Evolutionary conservation across 768 basidiomycete genomes (phyloP), one percentile per base, ranked within the genome.

Genomic region (Xerocomus brunneocitrinus): DNA sequence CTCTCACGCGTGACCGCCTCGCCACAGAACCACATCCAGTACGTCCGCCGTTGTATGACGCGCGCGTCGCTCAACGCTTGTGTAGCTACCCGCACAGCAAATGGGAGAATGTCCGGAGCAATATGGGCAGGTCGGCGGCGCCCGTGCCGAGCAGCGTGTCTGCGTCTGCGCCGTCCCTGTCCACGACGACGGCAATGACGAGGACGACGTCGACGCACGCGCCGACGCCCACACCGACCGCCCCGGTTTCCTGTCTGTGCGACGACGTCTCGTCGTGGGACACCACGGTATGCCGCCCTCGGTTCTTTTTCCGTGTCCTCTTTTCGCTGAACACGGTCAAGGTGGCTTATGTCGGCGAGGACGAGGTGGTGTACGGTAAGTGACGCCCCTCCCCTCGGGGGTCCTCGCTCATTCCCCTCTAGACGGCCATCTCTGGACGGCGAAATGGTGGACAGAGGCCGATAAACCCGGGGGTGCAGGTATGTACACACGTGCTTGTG

Each of bases 21-120:
- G 19, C 19, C 19, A 19, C 19, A 19, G 68, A 87, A 88, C 62
- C 85, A 87, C 53, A 78, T 87, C 59, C 70, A 70, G 82, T 83
- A 58, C 41, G 71, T 56, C 45, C 8, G 12, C 32, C 1, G 12
- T 8, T 0, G 6, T 28, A 19, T 35, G 47, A 25, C 4, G 10
- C 2, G 24, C 31, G 9, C 9, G 8, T 31, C 31, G 28, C 31
- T 54, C 38, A 55, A 8, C n/a, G n/a, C 25, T 16, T 28, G 10
- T 8, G 14, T 5, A 85, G 82, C 62, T 87, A 73, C 70, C 85
- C 85, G 7, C 73, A 79, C 61, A 85, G 83, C 70, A 81, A 82
- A 60, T 89, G 81, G 79, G 81, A 82, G 66, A 88, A 88, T 66
- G 77, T 88, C 59, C 76, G 77, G 25, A 78, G 70, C 65, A 84